phyloP scores from a whole-genome alignment of 345 rosid genomes.

The Limnanthes douglasii region DNA sequence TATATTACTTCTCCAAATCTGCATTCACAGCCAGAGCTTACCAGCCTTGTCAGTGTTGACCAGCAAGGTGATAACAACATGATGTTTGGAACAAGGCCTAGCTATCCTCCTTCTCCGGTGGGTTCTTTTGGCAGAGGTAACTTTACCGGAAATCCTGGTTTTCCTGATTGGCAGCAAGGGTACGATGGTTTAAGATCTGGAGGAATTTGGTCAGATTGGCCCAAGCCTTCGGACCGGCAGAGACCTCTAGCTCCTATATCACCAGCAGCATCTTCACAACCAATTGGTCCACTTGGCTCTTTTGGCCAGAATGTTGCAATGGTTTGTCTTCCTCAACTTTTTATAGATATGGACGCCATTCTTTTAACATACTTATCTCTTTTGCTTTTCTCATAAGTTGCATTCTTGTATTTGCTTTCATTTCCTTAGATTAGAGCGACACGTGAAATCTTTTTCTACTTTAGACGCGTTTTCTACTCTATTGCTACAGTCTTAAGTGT shows the following conservation, averaged over 20 bases:
- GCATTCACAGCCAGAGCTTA: slow-evolving; percentile 52
- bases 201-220: slow-evolving; percentile 76
- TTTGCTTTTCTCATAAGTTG: neutral
- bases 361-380: no score
- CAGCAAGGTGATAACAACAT: slow-evolving; percentile 58
- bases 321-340: slow-evolving; percentile 26
- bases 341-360: no score
- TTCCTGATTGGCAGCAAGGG: slow-evolving; percentile 59
- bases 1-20: slow-evolving; percentile 53
- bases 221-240: slow-evolving; percentile 56
- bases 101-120: slow-evolving; percentile 45
- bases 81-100: slow-evolving; percentile 52
- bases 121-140: slow-evolving; percentile 59
- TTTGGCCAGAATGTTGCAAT: slow-evolving; percentile 48
- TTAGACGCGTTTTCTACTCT: no score
- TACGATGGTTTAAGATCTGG: slow-evolving; percentile 59
- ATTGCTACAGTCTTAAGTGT: no score
- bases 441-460: no score
- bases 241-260: slow-evolving; percentile 45
- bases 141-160: slow-evolving; percentile 44
- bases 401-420: slow-evolving; percentile 3
- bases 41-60: slow-evolving; percentile 34
- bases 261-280: slow-evolving; percentile 71
- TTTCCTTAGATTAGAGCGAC: no score
- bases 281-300: slow-evolving; percentile 38